These are phyloP conservation scores for Boletus speciosus DNA, from an alignment of 768 basidiomycete species.

Conservation along the genomic window DNA sequence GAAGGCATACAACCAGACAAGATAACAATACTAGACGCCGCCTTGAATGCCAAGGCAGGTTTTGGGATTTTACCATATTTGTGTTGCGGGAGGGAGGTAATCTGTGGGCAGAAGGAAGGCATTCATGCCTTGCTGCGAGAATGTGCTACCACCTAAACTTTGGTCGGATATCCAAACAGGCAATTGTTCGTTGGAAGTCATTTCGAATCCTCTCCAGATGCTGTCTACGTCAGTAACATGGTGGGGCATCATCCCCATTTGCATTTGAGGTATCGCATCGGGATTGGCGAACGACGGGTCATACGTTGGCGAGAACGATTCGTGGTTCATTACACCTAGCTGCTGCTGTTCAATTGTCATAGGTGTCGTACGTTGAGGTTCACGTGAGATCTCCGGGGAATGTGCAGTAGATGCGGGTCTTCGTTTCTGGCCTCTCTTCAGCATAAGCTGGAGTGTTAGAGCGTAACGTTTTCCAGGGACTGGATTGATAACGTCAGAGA, in stretches of 20 bases:
- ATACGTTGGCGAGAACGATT: constrained; percentile 58
- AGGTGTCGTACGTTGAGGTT: constrained; percentile 46
- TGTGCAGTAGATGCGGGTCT: constrained; percentile 51
- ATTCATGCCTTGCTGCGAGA: constrained; percentile 81
- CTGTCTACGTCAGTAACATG: constrained; percentile 46
- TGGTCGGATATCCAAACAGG: constrained; percentile 88
- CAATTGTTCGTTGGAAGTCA: constrained; percentile 67
- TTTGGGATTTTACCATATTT: constrained; percentile 60
- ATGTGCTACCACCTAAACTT: constrained; percentile 69
- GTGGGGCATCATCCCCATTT: constrained; percentile 26
- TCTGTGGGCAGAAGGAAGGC: constrained; percentile 77
- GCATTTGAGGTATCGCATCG: constrained; percentile 32
- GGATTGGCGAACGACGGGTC: constrained; percentile 39
- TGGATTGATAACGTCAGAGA: constrained; percentile 30
- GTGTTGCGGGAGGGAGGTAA: constrained; percentile 65
- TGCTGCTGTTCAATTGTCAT: constrained; percentile 47
- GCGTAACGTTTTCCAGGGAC: constrained; percentile 95
- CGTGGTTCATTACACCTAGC: constrained; percentile 36
- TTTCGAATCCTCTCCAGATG: constrained; percentile 75
- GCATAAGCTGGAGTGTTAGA: constrained; percentile 82
- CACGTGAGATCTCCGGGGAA: constrained; percentile 59
- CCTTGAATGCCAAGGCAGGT: not conserved
- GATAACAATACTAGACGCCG: constrained; percentile 17
- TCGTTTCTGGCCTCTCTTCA: constrained; percentile 71
- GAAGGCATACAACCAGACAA: constrained; percentile 18